These are phyloP conservation scores for Verticillium nubilum DNA, from an alignment of 2,329 filamentous ascomycete species.

Conservation along the genomic window DNA sequence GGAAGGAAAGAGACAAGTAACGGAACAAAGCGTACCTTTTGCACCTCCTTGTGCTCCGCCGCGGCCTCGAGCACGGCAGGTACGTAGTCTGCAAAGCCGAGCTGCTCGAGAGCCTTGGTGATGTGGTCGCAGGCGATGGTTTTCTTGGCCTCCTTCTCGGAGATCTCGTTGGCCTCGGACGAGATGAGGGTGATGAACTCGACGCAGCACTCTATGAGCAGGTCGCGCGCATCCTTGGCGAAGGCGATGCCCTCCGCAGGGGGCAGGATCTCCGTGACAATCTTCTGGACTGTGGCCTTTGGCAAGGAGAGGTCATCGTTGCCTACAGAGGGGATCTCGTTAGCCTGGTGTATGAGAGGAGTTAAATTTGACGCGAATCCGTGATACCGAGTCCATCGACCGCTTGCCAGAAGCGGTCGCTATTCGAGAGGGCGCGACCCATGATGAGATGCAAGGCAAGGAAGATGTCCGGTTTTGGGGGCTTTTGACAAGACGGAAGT, in stretches of 20 bases:
- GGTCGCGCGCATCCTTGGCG: conserved; percentile 89
- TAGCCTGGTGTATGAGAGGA: background rate
- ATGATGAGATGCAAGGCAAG: too few species aligned
- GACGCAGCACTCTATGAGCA: conserved; percentile 97
- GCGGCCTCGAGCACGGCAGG: conserved; percentile 81
- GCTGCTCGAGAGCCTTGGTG: conserved; percentile 84
- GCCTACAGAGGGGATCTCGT: conserved; percentile 30
- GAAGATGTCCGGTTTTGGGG: too few species aligned
- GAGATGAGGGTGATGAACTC: conserved; percentile 98
- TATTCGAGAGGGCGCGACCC: too few species aligned
- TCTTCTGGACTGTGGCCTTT: conserved; percentile 71
- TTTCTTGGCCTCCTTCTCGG: conserved; percentile 98
- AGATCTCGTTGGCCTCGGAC: conserved; percentile 98
- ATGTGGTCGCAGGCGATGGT: conserved; percentile 98
- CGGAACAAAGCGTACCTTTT: conserved; percentile 74
- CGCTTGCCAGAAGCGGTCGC: background rate
- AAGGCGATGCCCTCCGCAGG: conserved; percentile 73
- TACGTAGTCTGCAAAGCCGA: conserved; percentile 91
- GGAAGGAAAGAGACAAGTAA: background rate
- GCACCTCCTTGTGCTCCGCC: conserved; percentile 83
- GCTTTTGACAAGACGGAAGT: background rate
- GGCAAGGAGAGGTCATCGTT: conserved; percentile 61
- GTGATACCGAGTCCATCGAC: background rate
- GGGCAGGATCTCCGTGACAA: conserved; percentile 89
- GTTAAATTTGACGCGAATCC: too few species aligned